Base-by-base conservation (phyloP, 805 yeast genomes). In the Myxozyma kluyveri region DNA sequence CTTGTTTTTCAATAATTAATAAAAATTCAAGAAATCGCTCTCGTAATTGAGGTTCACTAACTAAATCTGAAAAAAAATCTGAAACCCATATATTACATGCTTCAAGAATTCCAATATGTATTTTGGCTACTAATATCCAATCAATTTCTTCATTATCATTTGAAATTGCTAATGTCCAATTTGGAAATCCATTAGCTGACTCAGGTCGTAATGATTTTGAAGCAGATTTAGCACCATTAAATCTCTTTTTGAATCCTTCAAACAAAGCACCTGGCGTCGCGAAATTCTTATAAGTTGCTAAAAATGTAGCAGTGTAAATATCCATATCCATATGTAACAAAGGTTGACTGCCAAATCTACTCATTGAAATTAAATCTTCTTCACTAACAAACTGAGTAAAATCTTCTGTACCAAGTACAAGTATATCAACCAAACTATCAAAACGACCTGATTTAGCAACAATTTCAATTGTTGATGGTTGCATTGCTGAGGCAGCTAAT, bases 51-150 rank as follows among this genome's bases (percentile, higher is more conserved):
- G 84, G 64, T 60, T 85, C 87, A 64, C 82, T 85, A 3, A 83
- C 76, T 63, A 90, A 87, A 64, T 87, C 93, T 26, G 78, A 69
- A 65, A 84, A 89, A 64, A 85, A 87, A 59, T 84, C 83, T 42
- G 80, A 76, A 19, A 88, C 80, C 67, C 95, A 76, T 27, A 84
- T 77, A 40, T 81, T 76, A 50, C 88, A 71, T 0, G 88, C 87
- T 64, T 87, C 95, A 53, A 89, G 72, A 29, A 89, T 80, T 37
- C 95, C 95, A 35, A 85, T 74, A 64, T 89, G 93, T 39, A 90
- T 86, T 63, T 83, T 87, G 9, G 85, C 82, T 41, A 87, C 82
- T 49, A 81, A 76, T 41, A 76, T 76, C 75, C 84, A 82, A 60
- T 84, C 85, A 31, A 84, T 73, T 6, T 9, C 17, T 4, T 76